Conservation (phyloP, 2,329 filamentous ascomycete species). For the Claviceps quebecensis region DNA sequence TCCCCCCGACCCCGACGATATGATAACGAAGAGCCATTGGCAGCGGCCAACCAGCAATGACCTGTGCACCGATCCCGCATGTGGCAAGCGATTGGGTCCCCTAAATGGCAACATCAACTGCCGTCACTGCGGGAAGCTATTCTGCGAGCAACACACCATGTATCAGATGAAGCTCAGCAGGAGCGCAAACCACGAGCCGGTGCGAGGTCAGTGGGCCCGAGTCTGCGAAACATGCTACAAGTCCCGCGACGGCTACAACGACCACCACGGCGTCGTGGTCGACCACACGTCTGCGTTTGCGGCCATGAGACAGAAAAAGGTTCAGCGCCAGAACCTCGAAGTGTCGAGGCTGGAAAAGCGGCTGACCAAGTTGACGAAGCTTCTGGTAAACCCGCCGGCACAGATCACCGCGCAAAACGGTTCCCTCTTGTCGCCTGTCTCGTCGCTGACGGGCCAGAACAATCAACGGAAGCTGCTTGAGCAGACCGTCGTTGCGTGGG, state of each 20-base stretch:
- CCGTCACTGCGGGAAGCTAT: constrained; percentile 79
- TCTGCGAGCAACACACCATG: constrained; percentile 97
- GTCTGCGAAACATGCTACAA: constrained; percentile 99
- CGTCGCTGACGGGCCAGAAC: constrained; percentile 51
- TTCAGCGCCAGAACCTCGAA: constrained; percentile 78
- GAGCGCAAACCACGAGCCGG: constrained; percentile 77
- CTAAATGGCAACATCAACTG: constrained; percentile 83
- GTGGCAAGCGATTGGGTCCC: constrained; percentile 64
- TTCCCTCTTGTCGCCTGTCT: constrained; percentile 46
- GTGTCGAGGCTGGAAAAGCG: constrained; percentile 83
- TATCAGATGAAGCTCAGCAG: constrained; percentile 97
- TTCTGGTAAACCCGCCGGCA: constrained; percentile 62
- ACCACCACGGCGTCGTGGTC: constrained; percentile 57
- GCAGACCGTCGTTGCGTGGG: constrained; percentile 88
- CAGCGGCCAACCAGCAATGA: constrained; percentile 64
- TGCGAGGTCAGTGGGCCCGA: constrained; percentile 80
- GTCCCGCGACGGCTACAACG: constrained; percentile 88
- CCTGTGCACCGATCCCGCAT: constrained; percentile 74
- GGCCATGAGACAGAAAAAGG: constrained; percentile 55
- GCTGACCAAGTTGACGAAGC: constrained; percentile 73
- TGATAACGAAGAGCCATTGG: constrained; percentile 83
- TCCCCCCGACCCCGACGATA: constrained; percentile 66
- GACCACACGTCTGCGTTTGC: constrained; percentile 63
- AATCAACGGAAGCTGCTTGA: constrained; percentile 70
- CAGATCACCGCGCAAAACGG: constrained; percentile 38